Conservation (phyloP, 371 early-diverging fungal species). For the Mortierella sp. region DNA sequence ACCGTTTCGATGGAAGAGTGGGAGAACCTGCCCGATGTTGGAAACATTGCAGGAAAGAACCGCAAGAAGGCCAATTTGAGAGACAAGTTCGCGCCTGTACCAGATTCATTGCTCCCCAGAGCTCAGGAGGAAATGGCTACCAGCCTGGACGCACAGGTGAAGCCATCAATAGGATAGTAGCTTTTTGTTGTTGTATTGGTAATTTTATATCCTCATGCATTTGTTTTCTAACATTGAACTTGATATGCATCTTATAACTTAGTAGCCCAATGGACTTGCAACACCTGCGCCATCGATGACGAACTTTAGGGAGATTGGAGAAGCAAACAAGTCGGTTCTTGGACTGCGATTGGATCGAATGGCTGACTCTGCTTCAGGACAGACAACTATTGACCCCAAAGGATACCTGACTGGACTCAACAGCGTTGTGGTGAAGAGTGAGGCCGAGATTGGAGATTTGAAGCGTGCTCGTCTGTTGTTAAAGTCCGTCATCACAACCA, state of each 20-base stretch:
- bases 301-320: slow-evolving; percentile 93
- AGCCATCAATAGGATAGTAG: background rate
- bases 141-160: slow-evolving; percentile 71
- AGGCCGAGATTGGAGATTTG: slow-evolving; percentile 95
- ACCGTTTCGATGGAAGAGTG: slow-evolving; percentile 89
- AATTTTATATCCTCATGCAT: background rate
- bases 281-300: slow-evolving; percentile 76
- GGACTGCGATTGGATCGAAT: slow-evolving; percentile 92
- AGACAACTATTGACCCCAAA: slow-evolving; percentile 91
- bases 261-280: slow-evolving; percentile 63
- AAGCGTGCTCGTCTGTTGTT: slow-evolving; percentile 92
- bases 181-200: no score
- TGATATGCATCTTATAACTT: background rate
- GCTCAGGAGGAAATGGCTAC: slow-evolving; percentile 72
- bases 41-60: slow-evolving; percentile 89
- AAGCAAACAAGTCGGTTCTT: slow-evolving; percentile 93
- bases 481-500: slow-evolving; percentile 91
- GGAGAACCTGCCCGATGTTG: slow-evolving; percentile 94
- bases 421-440: slow-evolving; percentile 84
- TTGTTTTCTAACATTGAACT: background rate
- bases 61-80: slow-evolving; percentile 74
- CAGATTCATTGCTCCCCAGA: slow-evolving; percentile 87
- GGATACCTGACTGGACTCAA: slow-evolving; percentile 96
- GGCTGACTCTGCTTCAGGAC: slow-evolving; percentile 80
- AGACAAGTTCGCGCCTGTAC: slow-evolving; percentile 81